Conservation (phyloP, 2,329 filamentous ascomycete genomes). For the Ophiostoma sp. region DNA sequence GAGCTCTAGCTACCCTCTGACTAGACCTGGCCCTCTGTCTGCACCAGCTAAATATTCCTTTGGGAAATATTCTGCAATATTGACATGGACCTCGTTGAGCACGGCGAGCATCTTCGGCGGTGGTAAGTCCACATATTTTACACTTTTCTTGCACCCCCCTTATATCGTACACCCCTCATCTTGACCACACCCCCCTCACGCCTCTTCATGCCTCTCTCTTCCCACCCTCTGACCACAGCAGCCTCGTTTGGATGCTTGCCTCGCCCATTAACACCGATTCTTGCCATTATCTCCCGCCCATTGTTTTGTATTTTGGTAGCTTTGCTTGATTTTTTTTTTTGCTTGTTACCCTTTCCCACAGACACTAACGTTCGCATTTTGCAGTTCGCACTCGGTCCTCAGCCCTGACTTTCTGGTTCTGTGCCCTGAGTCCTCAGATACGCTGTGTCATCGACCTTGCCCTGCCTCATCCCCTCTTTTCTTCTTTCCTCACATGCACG, state of each 20-base stretch:
- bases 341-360: neutral
- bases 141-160: neutral
- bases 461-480: neutral
- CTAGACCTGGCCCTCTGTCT: neutral
- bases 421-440: neutral
- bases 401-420: neutral
- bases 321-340: neutral
- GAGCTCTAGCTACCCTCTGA: neutral
- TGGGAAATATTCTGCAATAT: neutral
- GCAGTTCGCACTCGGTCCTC: neutral
- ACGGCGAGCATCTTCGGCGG: no score
- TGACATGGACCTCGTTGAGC: neutral
- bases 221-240: conserved; percentile 3
- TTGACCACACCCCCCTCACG: neutral
- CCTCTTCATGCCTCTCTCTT: neutral
- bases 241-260: neutral
- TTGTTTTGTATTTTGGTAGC: neutral
- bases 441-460: neutral
- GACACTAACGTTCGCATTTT: neutral
- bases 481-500: neutral
- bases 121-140: neutral
- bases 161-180: neutral
- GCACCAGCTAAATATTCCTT: neutral
- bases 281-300: neutral
- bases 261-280: neutral